Base-by-base conservation (phyloP, 352 stramenopile genomes). In the Phytophthora hibernalis region DNA sequence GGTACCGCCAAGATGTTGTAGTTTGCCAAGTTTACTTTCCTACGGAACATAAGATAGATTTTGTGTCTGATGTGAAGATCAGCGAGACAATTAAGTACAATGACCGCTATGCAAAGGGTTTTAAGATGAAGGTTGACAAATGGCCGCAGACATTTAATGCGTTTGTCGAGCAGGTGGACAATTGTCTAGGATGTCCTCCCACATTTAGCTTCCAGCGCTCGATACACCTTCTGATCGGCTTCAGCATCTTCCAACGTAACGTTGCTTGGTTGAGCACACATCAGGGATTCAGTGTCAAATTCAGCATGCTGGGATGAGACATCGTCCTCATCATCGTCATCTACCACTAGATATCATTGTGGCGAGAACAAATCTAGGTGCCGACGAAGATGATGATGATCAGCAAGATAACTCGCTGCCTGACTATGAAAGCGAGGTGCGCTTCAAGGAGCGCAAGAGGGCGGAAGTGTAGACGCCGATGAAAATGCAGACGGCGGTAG, bases 51-150 rank as follows among this genome's bases (percentile, higher is more conserved):
- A 61, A 63, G 21, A 57, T 10, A n/a, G 45, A 26, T 2, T 63
- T 55, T 21, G 47, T 54, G 20, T 45, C 61, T 18, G 61, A 69
- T 30, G 47, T 59, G 3, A 69, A 69, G 21, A 30, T 59, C 7
- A 63, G 55, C 21, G 45, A 69, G 40, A 50, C 1, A 5, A 59
- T 59, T 22, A 69, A 63, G 11, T 63, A 63, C 45, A 54, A 33
- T 10, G 37, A 63, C 47, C 47, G 54, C 12, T 55, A 63, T 35
- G 31, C 6, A 59, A 31, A 21, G n/a, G 18, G 13, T 18, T 59
- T 54, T 9, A 37, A 58, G 26, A 20, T 18, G n/a, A 58, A 69
- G 16, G 54, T 59, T 18, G 28, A 42, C 38, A 59, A 53, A n/a
- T 66, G 49, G 58, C 12, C 49, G 30, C 58, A 49, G 24, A 54